Evolutionary conservation across 495 filamentous ascomycete genomes (phyloP), one percentile per base, ranked within the genome.

Genomic region (Tuber calosporum): DNA sequence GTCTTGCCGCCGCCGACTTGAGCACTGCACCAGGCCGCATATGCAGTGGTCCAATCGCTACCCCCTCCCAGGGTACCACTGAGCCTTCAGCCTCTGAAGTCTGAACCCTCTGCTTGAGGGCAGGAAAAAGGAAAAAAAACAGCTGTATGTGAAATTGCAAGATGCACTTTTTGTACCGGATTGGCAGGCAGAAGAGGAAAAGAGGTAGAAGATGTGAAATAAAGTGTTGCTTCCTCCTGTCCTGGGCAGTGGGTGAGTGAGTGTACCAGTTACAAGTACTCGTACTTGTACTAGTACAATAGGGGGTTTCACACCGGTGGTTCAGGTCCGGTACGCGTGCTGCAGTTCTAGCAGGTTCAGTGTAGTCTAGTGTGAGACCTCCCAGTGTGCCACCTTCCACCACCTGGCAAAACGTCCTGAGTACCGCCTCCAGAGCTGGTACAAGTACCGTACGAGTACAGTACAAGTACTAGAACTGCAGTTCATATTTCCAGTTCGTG

Each of bases 51-150:
- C 73, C 72, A 77, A 66, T 75, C 62, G 43, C 69, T 77, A 72
- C 73, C 36, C 73, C 75, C 75, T 45, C 67, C 75, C 66, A 70
- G 75, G 75, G 75, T 77, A 76, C 73, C 67, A 72, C 69, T 42
- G 69, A 42, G 74, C 66, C 73, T 66, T 75, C 68, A 30, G n/a
- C n/a, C 53, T 62, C 53, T 62, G n/a, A n/a, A n/a, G n/a, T n/a
- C 53, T 26, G 11, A 62, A 3, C 53, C 1, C 53, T 62, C 53
- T 62, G 11, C n/a, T 62, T 30, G 53, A 62, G 3, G 8, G 9
- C 3, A 13, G 9, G 53, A 30, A 17, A 58, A 58, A 58, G 3
- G 26, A 58, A 58, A 30, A 22, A 45, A n/a, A n/a, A 2, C 2
- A 20, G 19, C 2, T 6, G 22, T 9, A 40, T 9, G 8, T 20